phyloP scores from a whole-genome alignment of 2,329 filamentous ascomycete genomes.

The Pseudogymnoascus sp. region DNA sequence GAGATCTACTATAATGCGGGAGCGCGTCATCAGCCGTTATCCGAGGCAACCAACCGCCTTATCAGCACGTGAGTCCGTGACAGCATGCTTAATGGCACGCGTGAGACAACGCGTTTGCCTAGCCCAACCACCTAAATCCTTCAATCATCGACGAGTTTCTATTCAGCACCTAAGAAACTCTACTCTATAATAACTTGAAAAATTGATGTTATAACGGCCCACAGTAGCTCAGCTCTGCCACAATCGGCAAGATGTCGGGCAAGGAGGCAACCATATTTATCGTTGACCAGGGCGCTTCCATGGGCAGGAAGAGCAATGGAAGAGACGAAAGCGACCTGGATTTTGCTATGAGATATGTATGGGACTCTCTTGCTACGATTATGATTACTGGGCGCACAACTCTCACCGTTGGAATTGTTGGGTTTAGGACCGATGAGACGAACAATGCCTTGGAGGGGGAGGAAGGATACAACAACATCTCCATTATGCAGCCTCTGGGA shows the following conservation, averaged over 20 bases:
- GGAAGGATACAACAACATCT: slow-evolving; percentile 73
- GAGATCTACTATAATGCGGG: not conserved
- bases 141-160: not conserved
- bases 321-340: slow-evolving; percentile 75
- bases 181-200: not conserved
- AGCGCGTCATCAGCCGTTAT: slow-evolving; percentile 8
- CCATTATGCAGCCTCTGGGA: slow-evolving; percentile 62
- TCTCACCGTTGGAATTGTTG: slow-evolving; percentile 68
- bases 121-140: slow-evolving; percentile 12
- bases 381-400: slow-evolving; percentile 64
- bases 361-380: slow-evolving; percentile 80
- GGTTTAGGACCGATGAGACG: slow-evolving; percentile 71
- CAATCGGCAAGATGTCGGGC: slow-evolving; percentile 58
- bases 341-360: slow-evolving; percentile 84
- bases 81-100: not conserved
- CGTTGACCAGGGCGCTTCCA: slow-evolving; percentile 79
- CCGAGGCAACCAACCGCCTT: not conserved
- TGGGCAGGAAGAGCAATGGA: slow-evolving; percentile 63
- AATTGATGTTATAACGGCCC: not conserved
- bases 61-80: slow-evolving; percentile 19
- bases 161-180: not conserved
- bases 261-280: slow-evolving; percentile 94
- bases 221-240: not conserved
- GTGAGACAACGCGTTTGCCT: slow-evolving; percentile 7
- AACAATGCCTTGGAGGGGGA: slow-evolving; percentile 59